Evolutionary conservation across 2,329 filamentous ascomycete genomes (phyloP).

Genomic region (Teratosphaeria pseudoeucalypti): DNA sequence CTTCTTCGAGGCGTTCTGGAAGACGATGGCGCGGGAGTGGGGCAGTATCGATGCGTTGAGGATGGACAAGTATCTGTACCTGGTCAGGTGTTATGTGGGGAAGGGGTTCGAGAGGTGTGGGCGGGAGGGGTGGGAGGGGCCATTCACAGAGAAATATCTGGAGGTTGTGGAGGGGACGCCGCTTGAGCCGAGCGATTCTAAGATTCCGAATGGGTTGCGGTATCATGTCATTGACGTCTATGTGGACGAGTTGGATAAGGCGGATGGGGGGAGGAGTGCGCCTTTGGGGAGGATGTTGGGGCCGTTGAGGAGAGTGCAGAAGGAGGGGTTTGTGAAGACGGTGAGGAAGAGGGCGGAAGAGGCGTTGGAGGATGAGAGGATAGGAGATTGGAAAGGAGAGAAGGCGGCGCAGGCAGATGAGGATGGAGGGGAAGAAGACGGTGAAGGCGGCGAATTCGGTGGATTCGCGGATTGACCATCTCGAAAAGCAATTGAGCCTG

Average conservation of each 20-base stretch:
- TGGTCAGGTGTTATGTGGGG: slow-evolving; percentile 68
- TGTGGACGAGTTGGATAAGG: slow-evolving; percentile 77
- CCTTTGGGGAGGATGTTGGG: slow-evolving; percentile 41
- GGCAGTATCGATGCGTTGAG: slow-evolving; percentile 38
- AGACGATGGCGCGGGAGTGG: slow-evolving; percentile 44
- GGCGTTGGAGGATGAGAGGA: slow-evolving; percentile 60
- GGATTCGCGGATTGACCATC: slow-evolving; percentile 53
- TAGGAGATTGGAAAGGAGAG: slow-evolving; percentile 51
- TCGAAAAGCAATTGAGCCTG: not conserved
- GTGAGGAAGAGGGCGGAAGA: slow-evolving; percentile 62
- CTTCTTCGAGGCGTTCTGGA: slow-evolving; percentile 42
- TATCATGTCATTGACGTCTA: slow-evolving; percentile 86
- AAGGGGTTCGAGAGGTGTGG: slow-evolving; percentile 50
- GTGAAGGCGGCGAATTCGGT: slow-evolving; percentile 36
- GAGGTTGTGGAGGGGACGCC: slow-evolving; percentile 38
- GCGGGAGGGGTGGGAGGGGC: slow-evolving; percentile 30
- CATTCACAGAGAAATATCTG: slow-evolving; percentile 34
- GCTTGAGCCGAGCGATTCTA: slow-evolving; percentile 37
- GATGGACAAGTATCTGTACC: slow-evolving; percentile 85
- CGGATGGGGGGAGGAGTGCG: slow-evolving; percentile 39
- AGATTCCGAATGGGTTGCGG: slow-evolving; percentile 70
- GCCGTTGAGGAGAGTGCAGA: slow-evolving; percentile 47
- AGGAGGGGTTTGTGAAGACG: slow-evolving; percentile 55
- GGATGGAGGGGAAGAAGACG: slow-evolving; percentile 39
- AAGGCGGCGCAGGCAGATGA: slow-evolving; percentile 30